Conservation (phyloP, 2,329 filamentous ascomycete species). For the Camillea tinctor region DNA sequence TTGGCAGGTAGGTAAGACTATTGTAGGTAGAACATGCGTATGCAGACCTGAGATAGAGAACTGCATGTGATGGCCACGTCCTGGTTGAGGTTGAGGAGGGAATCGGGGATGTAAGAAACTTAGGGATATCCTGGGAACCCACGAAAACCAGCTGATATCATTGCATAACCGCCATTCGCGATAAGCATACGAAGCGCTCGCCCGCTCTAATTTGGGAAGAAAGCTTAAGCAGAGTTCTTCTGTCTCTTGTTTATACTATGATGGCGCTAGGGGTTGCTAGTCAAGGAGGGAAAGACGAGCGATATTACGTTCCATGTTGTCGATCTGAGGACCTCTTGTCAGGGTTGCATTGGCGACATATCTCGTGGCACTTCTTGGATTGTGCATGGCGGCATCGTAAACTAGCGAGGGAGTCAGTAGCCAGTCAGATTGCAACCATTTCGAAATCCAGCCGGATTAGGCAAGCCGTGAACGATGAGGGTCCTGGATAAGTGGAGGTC, state of each 20-base stretch:
- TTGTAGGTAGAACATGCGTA: not conserved
- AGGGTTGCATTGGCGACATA: not conserved
- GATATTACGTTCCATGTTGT: not conserved
- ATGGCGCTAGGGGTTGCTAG: not conserved
- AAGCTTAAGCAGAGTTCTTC: not conserved
- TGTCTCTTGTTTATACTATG: not conserved
- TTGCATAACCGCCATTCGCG: no score
- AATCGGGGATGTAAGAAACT: not conserved
- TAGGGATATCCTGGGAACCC: not conserved
- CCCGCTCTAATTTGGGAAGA: not conserved
- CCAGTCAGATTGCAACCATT: not conserved
- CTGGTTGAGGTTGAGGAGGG: not conserved
- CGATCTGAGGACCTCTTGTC: not conserved
- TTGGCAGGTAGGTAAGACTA: not conserved
- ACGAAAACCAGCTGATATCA: no score
- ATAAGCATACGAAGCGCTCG: no score
- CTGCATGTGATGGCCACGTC: not conserved
- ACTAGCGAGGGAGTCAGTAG: not conserved
- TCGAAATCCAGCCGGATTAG: not conserved
- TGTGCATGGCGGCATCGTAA: not conserved
- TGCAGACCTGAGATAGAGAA: not conserved
- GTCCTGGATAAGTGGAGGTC: not conserved
- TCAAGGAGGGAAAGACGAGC: not conserved
- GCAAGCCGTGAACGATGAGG: not conserved
- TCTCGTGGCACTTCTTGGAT: not conserved